phyloP scores from a whole-genome alignment of 495 filamentous ascomycete species.

The Clavariopsis aquatica region DNA sequence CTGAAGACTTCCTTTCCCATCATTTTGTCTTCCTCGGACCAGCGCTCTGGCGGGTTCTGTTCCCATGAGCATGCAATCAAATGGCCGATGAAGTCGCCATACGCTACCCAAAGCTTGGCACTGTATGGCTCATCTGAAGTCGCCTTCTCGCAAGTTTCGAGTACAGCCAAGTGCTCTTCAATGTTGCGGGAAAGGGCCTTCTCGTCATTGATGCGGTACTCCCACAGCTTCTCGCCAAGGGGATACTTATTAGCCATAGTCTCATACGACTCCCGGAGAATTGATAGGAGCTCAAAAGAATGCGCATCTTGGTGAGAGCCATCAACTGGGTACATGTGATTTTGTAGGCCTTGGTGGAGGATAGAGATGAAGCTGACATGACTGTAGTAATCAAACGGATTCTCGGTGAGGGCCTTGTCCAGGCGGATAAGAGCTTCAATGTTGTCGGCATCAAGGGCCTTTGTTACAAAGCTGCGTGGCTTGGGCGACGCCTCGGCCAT shows the following conservation, averaged over 20 bases:
- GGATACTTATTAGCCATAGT: constrained; percentile 68
- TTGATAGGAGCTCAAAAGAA: constrained; percentile 60
- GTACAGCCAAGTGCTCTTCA: constrained; percentile 70
- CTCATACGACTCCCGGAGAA: constrained; percentile 63
- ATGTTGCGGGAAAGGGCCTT: constrained; percentile 59
- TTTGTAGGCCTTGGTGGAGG: constrained; percentile 64
- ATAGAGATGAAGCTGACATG: constrained; percentile 65
- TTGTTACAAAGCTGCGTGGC: constrained; percentile 52
- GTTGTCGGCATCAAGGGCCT: constrained; percentile 57
- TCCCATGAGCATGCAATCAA: constrained; percentile 62
- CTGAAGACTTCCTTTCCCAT: constrained; percentile 78
- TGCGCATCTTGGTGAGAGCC: constrained; percentile 44
- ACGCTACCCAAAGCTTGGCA: constrained; percentile 81
- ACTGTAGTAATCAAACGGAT: constrained; percentile 65
- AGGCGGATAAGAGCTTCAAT: constrained; percentile 57
- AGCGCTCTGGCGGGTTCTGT: constrained; percentile 50
- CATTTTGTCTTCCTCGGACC: constrained; percentile 74
- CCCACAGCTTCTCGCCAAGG: constrained; percentile 66
- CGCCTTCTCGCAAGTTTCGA: constrained; percentile 80
- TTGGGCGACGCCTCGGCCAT: constrained; percentile 57
- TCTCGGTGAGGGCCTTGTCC: constrained; percentile 57
- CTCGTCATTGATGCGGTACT: constrained; percentile 66
- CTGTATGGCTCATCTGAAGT: constrained; percentile 81
- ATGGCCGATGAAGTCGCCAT: constrained; percentile 82
- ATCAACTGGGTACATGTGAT: constrained; percentile 55